These are phyloP conservation scores for Orbilia blumenaviensis DNA, from an alignment of 2,329 filamentous ascomycete genomes.

Conservation along the genomic window DNA sequence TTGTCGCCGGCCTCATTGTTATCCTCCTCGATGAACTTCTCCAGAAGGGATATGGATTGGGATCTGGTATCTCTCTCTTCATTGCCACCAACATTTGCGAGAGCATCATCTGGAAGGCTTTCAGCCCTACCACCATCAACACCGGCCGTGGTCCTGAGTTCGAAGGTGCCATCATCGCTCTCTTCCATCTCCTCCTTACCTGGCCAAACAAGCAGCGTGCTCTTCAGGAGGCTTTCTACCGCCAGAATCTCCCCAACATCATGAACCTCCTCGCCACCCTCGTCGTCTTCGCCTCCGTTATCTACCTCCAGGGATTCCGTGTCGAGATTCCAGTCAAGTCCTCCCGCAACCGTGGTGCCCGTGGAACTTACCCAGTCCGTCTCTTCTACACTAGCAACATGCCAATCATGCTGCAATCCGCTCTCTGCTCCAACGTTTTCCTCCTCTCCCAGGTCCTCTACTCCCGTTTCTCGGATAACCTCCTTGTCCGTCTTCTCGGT, in stretches of 20 bases:
- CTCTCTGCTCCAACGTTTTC: slow-evolving; percentile 98
- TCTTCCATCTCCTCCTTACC: slow-evolving; percentile 97
- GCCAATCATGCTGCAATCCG: slow-evolving; percentile 99
- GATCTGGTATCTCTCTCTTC: slow-evolving; percentile 98
- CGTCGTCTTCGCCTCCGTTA: slow-evolving; percentile 92
- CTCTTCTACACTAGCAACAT: slow-evolving; percentile 99
- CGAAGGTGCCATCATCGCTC: slow-evolving; percentile 95
- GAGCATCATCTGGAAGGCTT: slow-evolving; percentile 99
- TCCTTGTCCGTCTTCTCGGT: slow-evolving; percentile 94
- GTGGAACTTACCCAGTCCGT: slow-evolving; percentile 90
- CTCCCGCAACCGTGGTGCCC: slow-evolving; percentile 96
- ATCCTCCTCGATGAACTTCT: slow-evolving; percentile 98
- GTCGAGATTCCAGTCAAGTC: slow-evolving; percentile 99
- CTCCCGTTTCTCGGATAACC: slow-evolving; percentile 98
- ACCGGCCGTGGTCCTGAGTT: slow-evolving; percentile 98
- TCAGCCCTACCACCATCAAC: slow-evolving; percentile 99
- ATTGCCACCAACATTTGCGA: slow-evolving; percentile 99
- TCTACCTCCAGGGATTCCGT: slow-evolving; percentile 99
- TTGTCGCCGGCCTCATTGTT: slow-evolving; percentile 96
- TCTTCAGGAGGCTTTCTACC: slow-evolving; percentile 98
- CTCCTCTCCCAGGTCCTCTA: slow-evolving; percentile 99
- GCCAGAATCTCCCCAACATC: slow-evolving; percentile 98
- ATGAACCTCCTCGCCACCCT: slow-evolving; percentile 97
- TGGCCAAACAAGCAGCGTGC: slow-evolving; percentile 99
- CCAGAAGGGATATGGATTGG: slow-evolving; percentile 98